Percentiles rank a stretch among this genome's conserved stretches.
Conservation (phyloP, 2,329 filamentous ascomycete species). For the Arthrobotrys sphaeroides region DNA sequence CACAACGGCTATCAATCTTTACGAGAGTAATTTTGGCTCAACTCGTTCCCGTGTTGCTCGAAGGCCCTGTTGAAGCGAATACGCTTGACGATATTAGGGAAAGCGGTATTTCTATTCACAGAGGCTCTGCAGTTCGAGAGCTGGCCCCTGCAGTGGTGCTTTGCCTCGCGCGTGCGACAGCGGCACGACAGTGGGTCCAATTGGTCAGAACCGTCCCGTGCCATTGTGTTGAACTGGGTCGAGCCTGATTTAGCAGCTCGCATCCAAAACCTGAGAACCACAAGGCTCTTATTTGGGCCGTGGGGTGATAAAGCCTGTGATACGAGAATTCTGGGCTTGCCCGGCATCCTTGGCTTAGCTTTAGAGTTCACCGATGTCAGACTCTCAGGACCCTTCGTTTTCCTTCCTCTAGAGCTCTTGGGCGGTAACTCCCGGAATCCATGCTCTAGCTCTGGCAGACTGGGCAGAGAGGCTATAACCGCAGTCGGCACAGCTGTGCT, state of each 20-base stretch:
- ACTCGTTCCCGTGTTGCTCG: not conserved
- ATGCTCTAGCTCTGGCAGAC: too few species aligned
- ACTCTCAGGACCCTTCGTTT: not conserved
- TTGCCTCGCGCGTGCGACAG: not conserved
- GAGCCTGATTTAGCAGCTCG: not conserved
- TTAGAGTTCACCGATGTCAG: too few species aligned
- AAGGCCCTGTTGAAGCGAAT: not conserved
- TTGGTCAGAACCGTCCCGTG: not conserved
- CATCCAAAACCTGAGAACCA: too few species aligned
- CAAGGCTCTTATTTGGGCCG: too few species aligned
- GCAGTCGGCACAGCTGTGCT: too few species aligned
- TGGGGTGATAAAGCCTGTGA: not conserved
- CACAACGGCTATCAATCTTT: not conserved
- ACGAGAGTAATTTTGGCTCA: too few species aligned
- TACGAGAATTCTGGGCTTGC: not conserved
- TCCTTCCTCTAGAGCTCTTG: not conserved
- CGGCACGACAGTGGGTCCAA: not conserved
- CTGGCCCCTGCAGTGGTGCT: not conserved
- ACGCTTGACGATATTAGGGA: not conserved
- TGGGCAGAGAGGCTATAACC: too few species aligned
- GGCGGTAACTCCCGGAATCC: too few species aligned
- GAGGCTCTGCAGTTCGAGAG: not conserved
- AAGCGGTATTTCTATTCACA: not conserved
- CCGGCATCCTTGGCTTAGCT: too few species aligned
- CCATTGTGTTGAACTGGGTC: not conserved